phyloP scores from a whole-genome alignment of 345 rosid species.

The Firmiana major region DNA sequence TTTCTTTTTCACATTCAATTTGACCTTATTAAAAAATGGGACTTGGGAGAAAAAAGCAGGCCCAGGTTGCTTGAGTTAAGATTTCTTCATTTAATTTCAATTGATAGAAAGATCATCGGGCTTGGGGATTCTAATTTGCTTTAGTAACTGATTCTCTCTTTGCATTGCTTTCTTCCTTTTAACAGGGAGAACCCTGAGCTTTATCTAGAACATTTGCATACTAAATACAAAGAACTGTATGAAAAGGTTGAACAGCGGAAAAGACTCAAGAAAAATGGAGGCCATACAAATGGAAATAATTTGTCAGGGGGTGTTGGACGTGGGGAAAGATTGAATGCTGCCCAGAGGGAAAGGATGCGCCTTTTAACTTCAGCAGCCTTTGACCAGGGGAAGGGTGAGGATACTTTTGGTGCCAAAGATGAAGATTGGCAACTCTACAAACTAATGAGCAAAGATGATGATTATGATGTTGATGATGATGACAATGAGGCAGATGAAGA shows the following conservation, averaged over 20 bases:
- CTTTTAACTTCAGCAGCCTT: conserved; percentile 92
- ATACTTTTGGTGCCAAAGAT: conserved; percentile 83
- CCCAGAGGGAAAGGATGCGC: conserved; percentile 95
- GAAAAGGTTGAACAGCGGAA: conserved; percentile 86
- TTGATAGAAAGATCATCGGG: neutral
- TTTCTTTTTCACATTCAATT: neutral
- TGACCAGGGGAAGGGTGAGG: conserved; percentile 96
- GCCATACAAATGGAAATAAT: conserved; percentile 63
- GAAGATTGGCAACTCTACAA: conserved; percentile 99
- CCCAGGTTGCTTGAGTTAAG: neutral
- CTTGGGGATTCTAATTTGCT: neutral
- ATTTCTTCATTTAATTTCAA: neutral
- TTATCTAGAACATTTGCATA: conserved; percentile 67
- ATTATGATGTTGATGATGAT: conserved; percentile 37
- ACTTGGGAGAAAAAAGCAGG: neutral
- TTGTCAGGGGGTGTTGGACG: conserved; percentile 75
- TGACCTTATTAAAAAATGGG: neutral
- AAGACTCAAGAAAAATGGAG: conserved; percentile 77
- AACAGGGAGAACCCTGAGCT: conserved; percentile 81
- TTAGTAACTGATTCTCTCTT: neutral
- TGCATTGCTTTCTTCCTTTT: conserved; percentile 12
- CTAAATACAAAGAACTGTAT: conserved; percentile 67
- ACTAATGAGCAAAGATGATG: conserved; percentile 84
- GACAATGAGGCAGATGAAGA: conserved; percentile 50
- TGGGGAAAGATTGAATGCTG: conserved; percentile 95